These are phyloP conservation scores for Soucietia sequanensis DNA, from an alignment of 805 yeast genomes.

Conservation along the genomic window DNA sequence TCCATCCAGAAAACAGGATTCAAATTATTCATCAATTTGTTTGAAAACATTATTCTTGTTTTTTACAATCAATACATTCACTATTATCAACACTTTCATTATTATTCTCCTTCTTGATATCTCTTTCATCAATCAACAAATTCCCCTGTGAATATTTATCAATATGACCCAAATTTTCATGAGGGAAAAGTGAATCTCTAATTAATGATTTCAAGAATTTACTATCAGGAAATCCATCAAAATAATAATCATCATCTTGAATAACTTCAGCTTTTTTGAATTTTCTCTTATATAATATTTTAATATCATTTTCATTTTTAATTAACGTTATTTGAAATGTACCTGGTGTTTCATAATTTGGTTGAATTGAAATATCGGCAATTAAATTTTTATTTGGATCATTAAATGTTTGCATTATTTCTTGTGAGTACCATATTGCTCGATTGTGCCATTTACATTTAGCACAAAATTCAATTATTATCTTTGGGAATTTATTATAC, in stretches of 20 bases:
- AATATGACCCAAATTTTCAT: conserved; percentile 59
- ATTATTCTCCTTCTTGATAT: neutral
- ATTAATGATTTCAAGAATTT: conserved; percentile 71
- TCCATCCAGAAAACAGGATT: too few species aligned
- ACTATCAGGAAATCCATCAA: conserved; percentile 86
- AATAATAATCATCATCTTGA: conserved; percentile 27
- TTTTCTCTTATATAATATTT: conserved; percentile 49
- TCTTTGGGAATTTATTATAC: conserved; percentile 64
- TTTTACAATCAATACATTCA: neutral
- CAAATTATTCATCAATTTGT: too few species aligned
- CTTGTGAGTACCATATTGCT: conserved; percentile 87
- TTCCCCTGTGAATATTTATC: conserved; percentile 32
- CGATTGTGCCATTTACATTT: conserved; percentile 87
- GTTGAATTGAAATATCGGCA: conserved; percentile 38
- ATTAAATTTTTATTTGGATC: conserved; percentile 33
- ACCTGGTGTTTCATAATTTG: conserved; percentile 23
- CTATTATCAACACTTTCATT: too few species aligned
- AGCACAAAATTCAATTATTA: conserved; percentile 73
- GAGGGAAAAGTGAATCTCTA: conserved; percentile 58
- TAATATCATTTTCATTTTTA: conserved; percentile 3
- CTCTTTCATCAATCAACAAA: neutral
- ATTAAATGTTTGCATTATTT: conserved; percentile 80
- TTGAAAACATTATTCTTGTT: neutral
- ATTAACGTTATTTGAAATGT: conserved; percentile 18
- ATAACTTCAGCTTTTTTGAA: conserved; percentile 37